Evolutionary conservation across 441 rosid species (phyloP).

Genomic region (Dalechampia spathulata): DNA sequence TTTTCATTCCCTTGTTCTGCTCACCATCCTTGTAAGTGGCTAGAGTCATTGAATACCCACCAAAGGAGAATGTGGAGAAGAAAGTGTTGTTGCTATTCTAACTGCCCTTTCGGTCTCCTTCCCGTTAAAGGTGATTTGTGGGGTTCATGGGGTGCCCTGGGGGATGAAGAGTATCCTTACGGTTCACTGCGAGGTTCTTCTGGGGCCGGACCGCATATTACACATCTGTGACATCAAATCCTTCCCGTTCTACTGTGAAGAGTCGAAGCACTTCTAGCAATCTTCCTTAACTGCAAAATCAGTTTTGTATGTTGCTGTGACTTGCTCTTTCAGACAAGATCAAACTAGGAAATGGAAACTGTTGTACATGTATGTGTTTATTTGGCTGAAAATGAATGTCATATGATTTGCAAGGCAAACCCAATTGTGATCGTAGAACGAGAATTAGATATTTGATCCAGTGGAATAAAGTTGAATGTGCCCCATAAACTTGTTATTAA

Average conservation of each 20-base stretch:
- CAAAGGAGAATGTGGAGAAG: conserved; percentile 49
- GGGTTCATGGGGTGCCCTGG: conserved; percentile 41
- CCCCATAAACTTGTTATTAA: too few relatives aligned
- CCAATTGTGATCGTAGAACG: too few relatives aligned
- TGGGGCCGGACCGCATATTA: conserved; percentile 38
- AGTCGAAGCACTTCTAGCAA: conserved; percentile 27
- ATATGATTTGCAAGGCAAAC: too few relatives aligned
- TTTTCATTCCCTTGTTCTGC: conserved; percentile 33
- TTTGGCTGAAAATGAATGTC: too few relatives aligned
- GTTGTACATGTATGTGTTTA: too few relatives aligned
- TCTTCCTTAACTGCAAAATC: conserved; percentile 41
- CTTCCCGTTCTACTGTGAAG: conserved; percentile 36
- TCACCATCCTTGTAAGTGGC: conserved; percentile 40
- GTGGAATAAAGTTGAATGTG: too few relatives aligned
- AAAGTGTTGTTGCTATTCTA: conserved; percentile 39
- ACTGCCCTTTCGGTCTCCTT: conserved; percentile 42
- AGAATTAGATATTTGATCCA: too few relatives aligned
- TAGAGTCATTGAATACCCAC: conserved; percentile 35
- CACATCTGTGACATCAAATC: conserved; percentile 40
- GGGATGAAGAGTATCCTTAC: conserved; percentile 27
- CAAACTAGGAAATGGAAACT: too few relatives aligned
- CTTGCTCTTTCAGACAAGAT: too few relatives aligned
- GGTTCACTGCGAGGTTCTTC: conserved; percentile 36
- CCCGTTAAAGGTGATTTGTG: conserved; percentile 38
- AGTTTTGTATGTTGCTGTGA: too few relatives aligned